Evolutionary conservation across 306 rosid species (phyloP).

Genomic region (Benincasa hispida): DNA sequence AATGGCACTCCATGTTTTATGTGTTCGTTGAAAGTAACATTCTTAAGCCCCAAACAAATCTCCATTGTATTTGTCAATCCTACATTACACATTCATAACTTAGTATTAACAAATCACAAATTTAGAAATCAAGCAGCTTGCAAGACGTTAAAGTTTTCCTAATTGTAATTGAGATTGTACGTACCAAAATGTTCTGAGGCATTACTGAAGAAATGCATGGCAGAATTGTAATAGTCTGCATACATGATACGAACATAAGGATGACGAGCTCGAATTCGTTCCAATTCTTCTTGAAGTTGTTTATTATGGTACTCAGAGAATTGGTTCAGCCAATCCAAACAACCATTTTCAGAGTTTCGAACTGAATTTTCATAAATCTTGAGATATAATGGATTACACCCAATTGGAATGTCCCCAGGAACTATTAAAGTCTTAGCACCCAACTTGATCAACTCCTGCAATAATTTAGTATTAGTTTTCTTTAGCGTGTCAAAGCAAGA

Average conservation of each 20-base stretch:
- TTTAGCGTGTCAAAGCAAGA: too few relatives aligned
- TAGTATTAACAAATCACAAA: neutral
- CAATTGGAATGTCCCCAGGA: conserved; percentile 33
- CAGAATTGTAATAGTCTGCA: conserved; percentile 31
- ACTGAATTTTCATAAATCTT: conserved; percentile 1
- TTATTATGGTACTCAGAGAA: conserved; percentile 27
- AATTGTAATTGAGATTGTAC: too few relatives aligned
- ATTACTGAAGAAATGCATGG: conserved; percentile 12
- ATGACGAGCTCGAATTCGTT: conserved; percentile 14
- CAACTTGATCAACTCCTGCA: neutral
- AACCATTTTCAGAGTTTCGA: conserved; percentile 20
- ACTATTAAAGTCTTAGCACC: conserved; percentile 34
- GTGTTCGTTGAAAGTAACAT: conserved; percentile 15
- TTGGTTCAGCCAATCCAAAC: conserved; percentile 30
- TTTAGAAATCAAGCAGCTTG: too few relatives aligned
- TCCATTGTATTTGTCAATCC: conserved; percentile 14
- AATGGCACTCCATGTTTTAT: too few relatives aligned
- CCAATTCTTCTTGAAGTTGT: conserved; percentile 17
- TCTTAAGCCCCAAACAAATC: conserved; percentile 25
- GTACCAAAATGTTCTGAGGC: conserved; percentile 26
- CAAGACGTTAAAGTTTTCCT: too few relatives aligned
- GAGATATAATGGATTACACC: conserved; percentile 18
- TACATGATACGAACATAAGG: conserved; percentile 24
- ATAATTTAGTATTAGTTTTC: too few relatives aligned
- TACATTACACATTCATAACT: neutral